Evolutionary conservation across 1,284 basidiomycete genomes (phyloP), one percentile per base, ranked within the genome.

Genomic region (Bjerkandera adusta): DNA sequence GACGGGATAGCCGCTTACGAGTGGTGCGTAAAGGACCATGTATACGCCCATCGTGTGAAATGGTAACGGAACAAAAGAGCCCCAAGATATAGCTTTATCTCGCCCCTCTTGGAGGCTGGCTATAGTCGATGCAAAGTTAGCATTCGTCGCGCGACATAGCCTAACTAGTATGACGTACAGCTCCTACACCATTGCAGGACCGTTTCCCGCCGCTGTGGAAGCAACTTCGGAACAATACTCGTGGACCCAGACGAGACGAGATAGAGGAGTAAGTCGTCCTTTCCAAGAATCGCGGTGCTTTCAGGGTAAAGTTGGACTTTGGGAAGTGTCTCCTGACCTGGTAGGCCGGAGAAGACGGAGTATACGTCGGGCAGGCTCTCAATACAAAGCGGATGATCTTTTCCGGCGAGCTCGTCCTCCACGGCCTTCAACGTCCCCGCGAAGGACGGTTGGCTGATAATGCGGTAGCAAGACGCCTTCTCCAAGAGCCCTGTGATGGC

Each of bases 401-500:
- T 24, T 6, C 40, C 33, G 2, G 8, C 25, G 11, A 57, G 39
- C 26, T 42, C 43, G 5, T 32, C 47, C 18, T 53, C 40, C 2
- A 56, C 44, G 3, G 36, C 45, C 16, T 43, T 40, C n/a, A 50
- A 38, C 16, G 55, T 45, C 5, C 41, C 10, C 5, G 45, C 20
- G 27, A 50, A 44, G n/a, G 47, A 36, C 5, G 51, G 30, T 35
- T 55, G 49, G 8, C 48, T 39, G 15, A 56, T 37, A 22, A 57
- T 43, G 21, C 47, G 54, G 36, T 51, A 51, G 30, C 52, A 51
- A 2, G 48, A 33, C 15, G 57, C 56, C 48, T 50, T 54, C 41
- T 49, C 34, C 29, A 67, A 43, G 38, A 68, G 54, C 38, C 59
- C 59, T 20, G 59, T 59, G 6, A 67, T 50, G 4, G 61, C 66